These are phyloP conservation scores for Candida bentonensis DNA, from an alignment of 805 yeast species.

Conservation along the genomic window DNA sequence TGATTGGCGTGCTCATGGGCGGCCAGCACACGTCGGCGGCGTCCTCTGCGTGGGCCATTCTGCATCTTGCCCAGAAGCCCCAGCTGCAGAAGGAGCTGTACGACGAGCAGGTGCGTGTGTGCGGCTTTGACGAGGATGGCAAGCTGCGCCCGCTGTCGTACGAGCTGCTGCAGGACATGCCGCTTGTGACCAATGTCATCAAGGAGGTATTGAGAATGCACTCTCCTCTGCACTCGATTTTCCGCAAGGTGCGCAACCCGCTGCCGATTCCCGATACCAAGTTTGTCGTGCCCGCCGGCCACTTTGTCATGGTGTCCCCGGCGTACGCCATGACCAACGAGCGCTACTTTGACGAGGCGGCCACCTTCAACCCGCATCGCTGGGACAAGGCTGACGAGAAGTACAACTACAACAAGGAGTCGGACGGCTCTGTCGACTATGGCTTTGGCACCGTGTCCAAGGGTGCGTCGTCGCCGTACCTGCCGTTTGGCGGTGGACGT, in stretches of 20 bases:
- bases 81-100: constrained; percentile 71
- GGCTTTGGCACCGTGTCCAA: constrained; percentile 95
- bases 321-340: constrained; percentile 77
- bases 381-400: constrained; percentile 37
- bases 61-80: constrained; percentile 81
- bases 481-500: constrained; percentile 99
- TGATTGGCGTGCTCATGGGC: constrained; percentile 96
- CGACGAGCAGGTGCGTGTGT: constrained; percentile 54
- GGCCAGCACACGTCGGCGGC: constrained; percentile 98
- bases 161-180: constrained; percentile 72
- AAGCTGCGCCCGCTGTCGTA: constrained; percentile 49
- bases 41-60: constrained; percentile 86
- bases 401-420: constrained; percentile 14
- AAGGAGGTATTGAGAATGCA: constrained; percentile 93
- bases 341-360: constrained; percentile 65
- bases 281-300: constrained; percentile 78
- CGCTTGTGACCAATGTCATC: constrained; percentile 66
- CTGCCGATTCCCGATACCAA: constrained; percentile 66
- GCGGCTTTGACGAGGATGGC: constrained; percentile 24
- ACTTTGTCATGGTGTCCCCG: constrained; percentile 83
- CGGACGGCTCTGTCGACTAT: constrained; percentile 50
- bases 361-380: constrained; percentile 67
- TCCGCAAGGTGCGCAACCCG: constrained; percentile 75
- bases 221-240: constrained; percentile 90
- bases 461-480: constrained; percentile 90